Evolutionary conservation across 306 rosid species (phyloP).

Genomic region (Cercis canadensis): DNA sequence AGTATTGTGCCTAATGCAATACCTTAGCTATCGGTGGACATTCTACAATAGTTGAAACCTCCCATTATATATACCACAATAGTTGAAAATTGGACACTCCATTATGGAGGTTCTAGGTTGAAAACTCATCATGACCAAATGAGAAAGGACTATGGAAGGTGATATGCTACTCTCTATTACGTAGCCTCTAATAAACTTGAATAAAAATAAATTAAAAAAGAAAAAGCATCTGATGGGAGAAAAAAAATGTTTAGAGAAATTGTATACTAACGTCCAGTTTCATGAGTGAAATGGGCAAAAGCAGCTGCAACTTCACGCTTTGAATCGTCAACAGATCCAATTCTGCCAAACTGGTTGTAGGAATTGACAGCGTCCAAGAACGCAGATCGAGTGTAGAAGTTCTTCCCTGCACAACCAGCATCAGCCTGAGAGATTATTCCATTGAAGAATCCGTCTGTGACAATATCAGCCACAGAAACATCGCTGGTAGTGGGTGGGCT

Average conservation of each 20-base stretch:
- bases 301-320: slow-evolving; percentile 87
- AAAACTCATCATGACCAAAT: too few species aligned
- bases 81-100: too few species aligned
- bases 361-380: slow-evolving; percentile 65
- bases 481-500: slow-evolving; percentile 29
- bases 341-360: slow-evolving; percentile 50
- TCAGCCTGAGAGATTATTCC: slow-evolving; percentile 57
- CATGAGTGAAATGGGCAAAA: slow-evolving; percentile 85
- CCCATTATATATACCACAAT: too few species aligned
- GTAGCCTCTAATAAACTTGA: not conserved
- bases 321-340: slow-evolving; percentile 55
- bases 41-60: too few species aligned
- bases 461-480: slow-evolving; percentile 59
- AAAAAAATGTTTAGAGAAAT: not conserved
- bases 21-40: too few species aligned
- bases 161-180: not conserved
- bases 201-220: too few species aligned
- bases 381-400: slow-evolving; percentile 57
- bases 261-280: slow-evolving; percentile 67
- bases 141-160: too few species aligned
- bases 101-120: too few species aligned
- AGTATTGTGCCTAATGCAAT: too few species aligned
- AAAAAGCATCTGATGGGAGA: not conserved
- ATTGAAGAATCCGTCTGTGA: slow-evolving; percentile 58
- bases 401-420: slow-evolving; percentile 61